Percentiles rank a stretch among this genome's conserved stretches.
Evolutionary conservation across 352 stramenopile genomes (phyloP).

Genomic region (Phytophthora cryptogea): DNA sequence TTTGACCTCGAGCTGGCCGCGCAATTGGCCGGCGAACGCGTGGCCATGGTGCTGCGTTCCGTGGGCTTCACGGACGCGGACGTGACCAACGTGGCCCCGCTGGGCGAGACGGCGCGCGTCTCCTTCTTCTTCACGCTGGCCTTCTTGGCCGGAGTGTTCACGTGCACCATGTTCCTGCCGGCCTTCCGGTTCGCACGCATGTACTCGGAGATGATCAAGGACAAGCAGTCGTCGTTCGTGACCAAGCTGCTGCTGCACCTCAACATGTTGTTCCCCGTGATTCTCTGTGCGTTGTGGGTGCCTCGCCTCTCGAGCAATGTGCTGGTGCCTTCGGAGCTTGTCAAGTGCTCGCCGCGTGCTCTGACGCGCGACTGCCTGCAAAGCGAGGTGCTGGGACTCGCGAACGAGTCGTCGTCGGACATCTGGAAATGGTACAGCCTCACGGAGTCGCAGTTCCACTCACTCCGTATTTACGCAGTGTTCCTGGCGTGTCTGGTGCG

Average conservation of each 20-base stretch:
- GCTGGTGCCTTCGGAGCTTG: constrained; percentile 51
- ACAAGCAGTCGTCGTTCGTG: constrained; percentile 30
- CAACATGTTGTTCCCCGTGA: constrained; percentile 71
- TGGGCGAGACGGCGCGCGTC: constrained; percentile 30
- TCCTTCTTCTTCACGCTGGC: constrained; percentile 44
- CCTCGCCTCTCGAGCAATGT: constrained; percentile 50
- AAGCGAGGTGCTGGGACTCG: constrained; percentile 33
- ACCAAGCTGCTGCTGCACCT: constrained; percentile 67
- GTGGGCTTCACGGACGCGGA: constrained; percentile 69
- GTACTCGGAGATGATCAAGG: constrained; percentile 72
- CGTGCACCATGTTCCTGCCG: constrained; percentile 68
- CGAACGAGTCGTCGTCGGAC: constrained; percentile 10
- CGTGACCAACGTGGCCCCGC: constrained; percentile 48
- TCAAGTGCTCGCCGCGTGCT: constrained; percentile 48
- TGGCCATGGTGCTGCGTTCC: constrained; percentile 57
- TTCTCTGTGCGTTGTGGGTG: constrained; percentile 60
- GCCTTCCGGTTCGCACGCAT: constrained; percentile 81
- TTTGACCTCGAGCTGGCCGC: constrained; percentile 68
- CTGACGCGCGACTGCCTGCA: constrained; percentile 64
- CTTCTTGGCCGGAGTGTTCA: constrained; percentile 55
- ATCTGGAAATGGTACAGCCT: constrained; percentile 46
- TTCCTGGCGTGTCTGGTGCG: constrained; percentile 51
- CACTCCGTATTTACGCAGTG: constrained; percentile 56
- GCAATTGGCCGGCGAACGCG: constrained; percentile 35
- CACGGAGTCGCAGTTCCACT: constrained; percentile 60